Evolutionary conservation across 2,329 filamentous ascomycete species (phyloP), one percentile per base, ranked within the genome.

Genomic region (Curvularia lunata): DNA sequence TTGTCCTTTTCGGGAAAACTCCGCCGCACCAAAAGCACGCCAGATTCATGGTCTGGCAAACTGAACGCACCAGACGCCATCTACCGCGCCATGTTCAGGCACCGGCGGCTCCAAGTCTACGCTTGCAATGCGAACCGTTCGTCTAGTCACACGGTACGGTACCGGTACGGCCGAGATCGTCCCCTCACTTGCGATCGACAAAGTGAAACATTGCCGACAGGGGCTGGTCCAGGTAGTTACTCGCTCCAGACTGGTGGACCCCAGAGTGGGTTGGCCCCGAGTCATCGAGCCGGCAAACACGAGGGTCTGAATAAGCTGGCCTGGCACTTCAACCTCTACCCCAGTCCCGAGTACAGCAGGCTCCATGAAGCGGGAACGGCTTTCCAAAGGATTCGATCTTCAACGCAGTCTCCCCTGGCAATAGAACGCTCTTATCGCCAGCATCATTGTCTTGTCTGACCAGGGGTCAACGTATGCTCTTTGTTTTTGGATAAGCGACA

Each of bases 51-150:
- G 43, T 18, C 27, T 28, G n/a, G n/a, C 18, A 46, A 30, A 13
- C n/a, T 8, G 13, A 19, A 16, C 6, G 13, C n/a, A 32, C 27
- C 27, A 47, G 4, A 32, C 10, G 12, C 18, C 2, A 8, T 6
- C 25, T 13, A 25, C 27, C 5, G 25, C n/a, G 27, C n/a, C 2
- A 13, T 12, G 27, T 19, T n/a, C 27, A 30, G 18, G 28, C 27
- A 19, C 18, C 27, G 52, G 34, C 52, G 48, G 48, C 41, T 42
- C 10, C 23, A 21, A 7, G 16, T 43, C 30, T 13, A 37, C 28
- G 47, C 52, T 37, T 49, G 30, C 43, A 16, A 50, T 56, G 50
- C 59, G 56, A 59, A 56, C 53, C 45, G 45, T 58, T 58, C 16
- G 51, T 42, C 46, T 50, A 37, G 43, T 38, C 50, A 56, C 54